Conservation (phyloP, 495 filamentous ascomycete genomes). For the Poronia punctata region DNA sequence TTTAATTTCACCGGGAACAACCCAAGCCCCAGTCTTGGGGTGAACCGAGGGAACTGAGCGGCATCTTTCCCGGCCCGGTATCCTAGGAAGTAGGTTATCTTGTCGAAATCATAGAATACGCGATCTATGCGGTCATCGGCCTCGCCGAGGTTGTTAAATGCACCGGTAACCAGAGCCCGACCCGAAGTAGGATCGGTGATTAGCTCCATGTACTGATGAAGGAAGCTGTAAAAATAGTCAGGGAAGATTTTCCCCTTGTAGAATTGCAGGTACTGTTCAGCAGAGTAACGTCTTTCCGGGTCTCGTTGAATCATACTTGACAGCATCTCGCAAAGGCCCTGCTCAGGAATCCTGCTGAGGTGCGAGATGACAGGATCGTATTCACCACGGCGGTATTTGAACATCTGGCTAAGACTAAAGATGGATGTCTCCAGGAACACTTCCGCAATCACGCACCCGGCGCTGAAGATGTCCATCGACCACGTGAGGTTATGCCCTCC, state of each 20-base stretch:
- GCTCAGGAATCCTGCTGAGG: conserved; percentile 80
- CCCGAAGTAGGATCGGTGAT: conserved; percentile 91
- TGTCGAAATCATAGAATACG: conserved; percentile 92
- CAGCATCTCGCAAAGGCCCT: conserved; percentile 78
- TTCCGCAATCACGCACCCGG: conserved; percentile 95
- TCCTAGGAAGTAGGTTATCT: conserved; percentile 88
- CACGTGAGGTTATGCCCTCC: conserved; percentile 45
- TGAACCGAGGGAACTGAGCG: conserved; percentile 23
- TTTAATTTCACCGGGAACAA: conserved; percentile 75
- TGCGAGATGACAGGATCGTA: conserved; percentile 80
- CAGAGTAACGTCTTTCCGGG: conserved; percentile 83
- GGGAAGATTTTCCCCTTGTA: conserved; percentile 91
- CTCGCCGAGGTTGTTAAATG: conserved; percentile 63
- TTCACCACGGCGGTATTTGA: conserved; percentile 84
- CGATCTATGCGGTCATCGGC: conserved; percentile 90
- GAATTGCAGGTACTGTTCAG: conserved; percentile 89
- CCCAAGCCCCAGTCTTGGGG: conserved; percentile 40
- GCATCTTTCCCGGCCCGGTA: conserved; percentile 46
- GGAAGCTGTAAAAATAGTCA: conserved; percentile 91
- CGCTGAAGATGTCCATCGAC: conserved; percentile 99
- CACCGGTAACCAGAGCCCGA: conserved; percentile 54
- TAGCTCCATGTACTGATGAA: conserved; percentile 94
- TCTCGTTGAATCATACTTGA: conserved; percentile 93
- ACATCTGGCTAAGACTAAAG: conserved; percentile 87
- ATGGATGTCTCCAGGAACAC: conserved; percentile 93